A percentile compares a stretch with the other conserved stretches of the same genome.
These are phyloP conservation scores for Fusarium nodosum DNA, from an alignment of 2,329 filamentous ascomycete genomes.

Conservation along the genomic window DNA sequence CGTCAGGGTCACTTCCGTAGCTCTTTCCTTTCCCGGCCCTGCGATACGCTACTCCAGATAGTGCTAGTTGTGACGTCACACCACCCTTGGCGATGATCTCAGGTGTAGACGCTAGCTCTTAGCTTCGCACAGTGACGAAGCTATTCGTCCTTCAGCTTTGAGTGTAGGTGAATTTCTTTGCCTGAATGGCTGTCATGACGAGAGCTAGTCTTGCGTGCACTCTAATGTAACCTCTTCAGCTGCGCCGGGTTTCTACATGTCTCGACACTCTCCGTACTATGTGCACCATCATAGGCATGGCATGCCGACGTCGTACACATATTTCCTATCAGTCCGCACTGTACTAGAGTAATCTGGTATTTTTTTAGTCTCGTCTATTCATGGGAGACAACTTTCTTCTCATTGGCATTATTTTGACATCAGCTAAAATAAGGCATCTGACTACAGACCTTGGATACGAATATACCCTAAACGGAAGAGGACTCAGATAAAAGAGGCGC, in stretches of 20 bases:
- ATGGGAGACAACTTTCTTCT: slow-evolving; percentile 4
- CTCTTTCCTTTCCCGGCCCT: slow-evolving; percentile 36
- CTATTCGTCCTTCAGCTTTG: slow-evolving; percentile 23
- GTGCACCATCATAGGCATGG: not conserved
- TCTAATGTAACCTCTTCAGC: not conserved
- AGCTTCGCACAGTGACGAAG: slow-evolving; percentile 19
- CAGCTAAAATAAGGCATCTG: slow-evolving; percentile 7
- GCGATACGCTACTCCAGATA: slow-evolving; percentile 45
- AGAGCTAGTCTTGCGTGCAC: not conserved
- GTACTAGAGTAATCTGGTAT: slow-evolving; percentile 14
- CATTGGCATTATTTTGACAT: slow-evolving; percentile 21
- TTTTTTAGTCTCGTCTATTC: slow-evolving; percentile 7
- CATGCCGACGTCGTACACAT: not conserved
- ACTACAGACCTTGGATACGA: slow-evolving; percentile 20
- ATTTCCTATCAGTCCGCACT: slow-evolving; percentile 38
- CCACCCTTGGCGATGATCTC: slow-evolving; percentile 44
- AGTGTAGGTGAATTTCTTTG: slow-evolving; percentile 5
- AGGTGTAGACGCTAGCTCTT: slow-evolving; percentile 35
- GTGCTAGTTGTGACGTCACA: slow-evolving; percentile 47
- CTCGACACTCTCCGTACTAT: slow-evolving; percentile 12
- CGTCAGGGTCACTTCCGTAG: slow-evolving; percentile 43
- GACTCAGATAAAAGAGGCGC: not conserved
- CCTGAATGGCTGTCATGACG: slow-evolving; percentile 9
- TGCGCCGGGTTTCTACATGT: slow-evolving; percentile 14
- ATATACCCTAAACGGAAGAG: not conserved